phyloP scores from a whole-genome alignment of 2,329 filamentous ascomycete species.

The Cordyceps cateniannulata region DNA sequence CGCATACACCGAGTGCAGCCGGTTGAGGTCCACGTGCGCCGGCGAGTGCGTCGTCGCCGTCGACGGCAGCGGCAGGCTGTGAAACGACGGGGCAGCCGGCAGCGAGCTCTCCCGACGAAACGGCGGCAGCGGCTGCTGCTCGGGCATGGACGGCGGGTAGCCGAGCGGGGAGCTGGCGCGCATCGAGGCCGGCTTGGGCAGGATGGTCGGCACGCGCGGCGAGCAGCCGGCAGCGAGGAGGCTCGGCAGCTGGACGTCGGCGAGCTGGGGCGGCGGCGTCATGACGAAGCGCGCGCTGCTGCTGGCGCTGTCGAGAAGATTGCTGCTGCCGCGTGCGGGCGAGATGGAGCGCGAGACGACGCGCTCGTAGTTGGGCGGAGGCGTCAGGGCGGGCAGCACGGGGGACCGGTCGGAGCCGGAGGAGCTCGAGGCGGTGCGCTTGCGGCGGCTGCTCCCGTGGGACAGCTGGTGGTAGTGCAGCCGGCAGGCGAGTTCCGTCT shows the following conservation, averaged over 20 bases:
- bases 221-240: slow-evolving; percentile 40
- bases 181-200: slow-evolving; percentile 58
- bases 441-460: slow-evolving; percentile 73
- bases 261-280: slow-evolving; percentile 36
- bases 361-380: slow-evolving; percentile 37
- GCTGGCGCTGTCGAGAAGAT: slow-evolving; percentile 20
- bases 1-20: slow-evolving; percentile 64
- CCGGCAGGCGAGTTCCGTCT: slow-evolving; percentile 81
- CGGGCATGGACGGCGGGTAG: slow-evolving; percentile 36
- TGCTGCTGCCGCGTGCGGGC: slow-evolving; percentile 35
- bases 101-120: slow-evolving; percentile 27
- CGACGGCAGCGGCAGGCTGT: slow-evolving; percentile 37
- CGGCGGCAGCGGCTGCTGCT: slow-evolving; percentile 38
- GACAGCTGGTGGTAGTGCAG: slow-evolving; percentile 83
- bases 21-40: slow-evolving; percentile 53
- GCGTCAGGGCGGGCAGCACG: slow-evolving; percentile 39
- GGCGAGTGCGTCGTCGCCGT: slow-evolving; percentile 24
- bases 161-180: slow-evolving; percentile 30
- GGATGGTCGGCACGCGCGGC: slow-evolving; percentile 52
- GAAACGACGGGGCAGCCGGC: slow-evolving; percentile 40
- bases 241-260: slow-evolving; percentile 46
- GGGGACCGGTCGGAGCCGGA: slow-evolving; percentile 52
- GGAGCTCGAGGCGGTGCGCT: slow-evolving; percentile 65
- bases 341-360: slow-evolving; percentile 41
- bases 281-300: slow-evolving; percentile 31